Evolutionary conservation across 1,284 basidiomycete species (phyloP).

Genomic region (Baeospora myosura): DNA sequence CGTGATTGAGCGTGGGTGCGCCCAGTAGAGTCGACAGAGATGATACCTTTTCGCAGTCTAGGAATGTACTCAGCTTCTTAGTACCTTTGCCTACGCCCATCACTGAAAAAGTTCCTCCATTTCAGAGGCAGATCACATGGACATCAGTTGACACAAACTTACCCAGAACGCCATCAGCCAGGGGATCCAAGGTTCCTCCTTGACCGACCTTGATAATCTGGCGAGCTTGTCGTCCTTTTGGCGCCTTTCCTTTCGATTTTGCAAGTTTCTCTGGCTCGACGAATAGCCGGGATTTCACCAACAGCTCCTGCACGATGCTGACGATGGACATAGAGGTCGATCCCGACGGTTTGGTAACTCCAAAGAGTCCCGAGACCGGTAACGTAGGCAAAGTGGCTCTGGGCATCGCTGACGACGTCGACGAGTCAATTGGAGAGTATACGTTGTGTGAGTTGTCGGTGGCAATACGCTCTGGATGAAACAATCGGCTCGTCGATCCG

Average conservation of each 20-base stretch:
- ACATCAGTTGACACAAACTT: slow-evolving; percentile 16
- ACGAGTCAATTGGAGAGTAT: too few relatives aligned
- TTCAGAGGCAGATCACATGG: slow-evolving; percentile 5
- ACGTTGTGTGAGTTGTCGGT: too few relatives aligned
- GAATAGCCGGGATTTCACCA: slow-evolving; percentile 78
- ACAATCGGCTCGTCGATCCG: too few relatives aligned
- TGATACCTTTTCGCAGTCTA: slow-evolving; percentile 85
- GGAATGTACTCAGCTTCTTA: slow-evolving; percentile 79
- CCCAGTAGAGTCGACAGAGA: slow-evolving; percentile 1
- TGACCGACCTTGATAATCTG: slow-evolving; percentile 76
- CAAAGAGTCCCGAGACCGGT: slow-evolving; percentile 79
- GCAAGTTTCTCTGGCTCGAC: slow-evolving; percentile 50
- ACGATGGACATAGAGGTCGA: slow-evolving; percentile 88
- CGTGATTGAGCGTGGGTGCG: slow-evolving; percentile 14
- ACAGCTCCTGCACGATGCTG: slow-evolving; percentile 78
- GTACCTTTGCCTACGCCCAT: slow-evolving; percentile 89
- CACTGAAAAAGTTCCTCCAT: slow-evolving; percentile 59
- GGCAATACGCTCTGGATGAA: too few relatives aligned
- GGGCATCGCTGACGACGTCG: slow-evolving; percentile 51
- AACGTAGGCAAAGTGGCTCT: slow-evolving; percentile 44
- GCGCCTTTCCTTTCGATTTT: slow-evolving; percentile 24
- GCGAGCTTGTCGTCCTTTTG: slow-evolving; percentile 30
- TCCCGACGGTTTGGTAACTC: slow-evolving; percentile 80
- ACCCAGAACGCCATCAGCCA: slow-evolving; percentile 92
- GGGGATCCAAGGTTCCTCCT: slow-evolving; percentile 92